Base-by-base conservation (phyloP, 2,329 filamentous ascomycete genomes). In the Colletotrichum salicis region DNA sequence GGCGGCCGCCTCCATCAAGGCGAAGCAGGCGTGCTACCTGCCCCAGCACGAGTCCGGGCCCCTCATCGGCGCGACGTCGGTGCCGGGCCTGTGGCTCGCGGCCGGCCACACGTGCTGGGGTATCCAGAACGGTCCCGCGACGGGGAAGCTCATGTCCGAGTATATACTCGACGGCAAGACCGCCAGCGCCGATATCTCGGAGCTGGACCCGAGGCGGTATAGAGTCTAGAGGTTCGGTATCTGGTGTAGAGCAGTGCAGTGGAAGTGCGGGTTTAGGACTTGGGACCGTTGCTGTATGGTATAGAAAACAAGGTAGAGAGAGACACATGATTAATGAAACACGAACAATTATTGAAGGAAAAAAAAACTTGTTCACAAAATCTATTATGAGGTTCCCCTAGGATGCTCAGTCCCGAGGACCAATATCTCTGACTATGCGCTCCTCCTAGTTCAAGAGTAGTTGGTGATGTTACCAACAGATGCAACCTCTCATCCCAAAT, bases 81-180 rank as follows among this genome's bases (percentile, higher is more conserved):
- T 92, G 0, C 88, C 90, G 7, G 95, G 95, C 0, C 78, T 98
- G 55, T 92, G 93, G 80, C 86, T 98, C 71, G 96, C 96, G 0
- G 89, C 94, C 0, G 96, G 96, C 0, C 96, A 99, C 84, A 97
- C 95, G 1, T 98, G 96, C 83, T 99, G 96, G 96, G 96, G 96
- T 0, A 97, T 99, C 27, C 96, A 98, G 84, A 98, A 99, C 83
- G 94, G 91, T 0, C 95, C 96, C 1, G 96, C 88, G 1, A 98
- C 96, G 8, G 94, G 94, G 4, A 94, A 92, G 82, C 80, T 96
- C 51, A 92, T 96, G 85, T 92, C 92, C 48, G 93, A 96, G 81
- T 90, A 93, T 81, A 84, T 96, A 2, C 90, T 95, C 77, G 93
- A 95, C 66, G 93, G 93, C 0, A 82, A 84, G 71, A 89, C 92